Conservation (phyloP, 306 rosid genomes). For the Lupinus albus region DNA sequence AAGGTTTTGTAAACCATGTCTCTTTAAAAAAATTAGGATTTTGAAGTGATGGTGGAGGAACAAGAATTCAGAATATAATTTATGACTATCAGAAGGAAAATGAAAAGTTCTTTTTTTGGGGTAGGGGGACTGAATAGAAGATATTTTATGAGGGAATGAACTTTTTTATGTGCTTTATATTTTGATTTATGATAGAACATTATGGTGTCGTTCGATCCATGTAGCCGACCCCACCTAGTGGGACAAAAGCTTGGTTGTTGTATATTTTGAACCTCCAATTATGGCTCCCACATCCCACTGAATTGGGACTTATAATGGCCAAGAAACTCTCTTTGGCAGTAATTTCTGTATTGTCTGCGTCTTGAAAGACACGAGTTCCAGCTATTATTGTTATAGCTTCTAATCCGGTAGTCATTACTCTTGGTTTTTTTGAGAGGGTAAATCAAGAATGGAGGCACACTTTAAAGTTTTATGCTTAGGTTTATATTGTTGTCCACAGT, state of each 20-base stretch:
- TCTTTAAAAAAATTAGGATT: background rate
- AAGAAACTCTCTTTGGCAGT: background rate
- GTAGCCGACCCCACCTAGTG: too few relatives aligned
- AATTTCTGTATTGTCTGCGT: conserved; percentile 8
- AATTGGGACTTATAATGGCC: conserved; percentile 10
- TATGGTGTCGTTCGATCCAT: too few relatives aligned
- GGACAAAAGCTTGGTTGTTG: too few relatives aligned
- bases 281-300: conserved; percentile 22
- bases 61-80: conserved; percentile 6
- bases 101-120: background rate
- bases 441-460: conserved; percentile 19
- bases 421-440: conserved; percentile 28
- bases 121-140: background rate
- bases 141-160: background rate
- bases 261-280: conserved; percentile 22
- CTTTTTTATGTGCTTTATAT: conserved; percentile 17
- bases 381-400: conserved; percentile 21
- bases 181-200: too few relatives aligned
- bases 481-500: background rate
- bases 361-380: conserved; percentile 18
- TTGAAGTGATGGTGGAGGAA: conserved; percentile 21
- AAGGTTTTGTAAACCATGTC: background rate
- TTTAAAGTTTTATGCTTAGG: background rate
- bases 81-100: conserved; percentile 2
- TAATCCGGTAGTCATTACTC: conserved; percentile 8